Evolutionary conservation across 1,284 basidiomycete genomes (phyloP).

Genomic region (Ceratobasidium sp.): DNA sequence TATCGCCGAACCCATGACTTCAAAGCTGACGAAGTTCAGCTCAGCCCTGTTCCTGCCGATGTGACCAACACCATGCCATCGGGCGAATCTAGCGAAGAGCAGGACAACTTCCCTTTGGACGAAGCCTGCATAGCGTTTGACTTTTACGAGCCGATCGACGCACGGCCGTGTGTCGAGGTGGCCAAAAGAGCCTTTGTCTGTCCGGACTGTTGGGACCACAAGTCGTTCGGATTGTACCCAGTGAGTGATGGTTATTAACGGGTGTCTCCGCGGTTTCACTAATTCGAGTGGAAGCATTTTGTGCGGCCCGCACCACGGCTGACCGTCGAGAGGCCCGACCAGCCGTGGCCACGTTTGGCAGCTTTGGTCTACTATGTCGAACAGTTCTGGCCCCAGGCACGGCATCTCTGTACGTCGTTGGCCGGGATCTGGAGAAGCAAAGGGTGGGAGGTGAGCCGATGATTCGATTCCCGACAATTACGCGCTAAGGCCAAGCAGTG

Average conservation of each 20-base stretch:
- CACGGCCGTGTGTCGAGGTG: neutral
- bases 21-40: neutral
- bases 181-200: slow-evolving; percentile 16
- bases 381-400: slow-evolving; percentile 29
- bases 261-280: neutral
- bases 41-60: too few species aligned
- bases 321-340: neutral
- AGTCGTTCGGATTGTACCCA: neutral
- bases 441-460: slow-evolving; percentile 21
- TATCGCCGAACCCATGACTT: slow-evolving; percentile 9
- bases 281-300: slow-evolving; percentile 1
- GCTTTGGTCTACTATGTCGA: slow-evolving; percentile 26
- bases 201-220: slow-evolving; percentile 8
- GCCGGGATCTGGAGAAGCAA: neutral
- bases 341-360: neutral
- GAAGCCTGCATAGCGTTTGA: slow-evolving; percentile 30
- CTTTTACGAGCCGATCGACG: neutral
- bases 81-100: too few species aligned
- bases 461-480: neutral
- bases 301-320: neutral
- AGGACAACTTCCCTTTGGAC: neutral
- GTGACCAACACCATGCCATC: too few species aligned
- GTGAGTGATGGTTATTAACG: neutral
- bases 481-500: neutral
- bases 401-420: neutral